These are phyloP conservation scores for Cytospora leucostoma DNA, from an alignment of 2,329 filamentous ascomycete genomes.

Conservation along the genomic window DNA sequence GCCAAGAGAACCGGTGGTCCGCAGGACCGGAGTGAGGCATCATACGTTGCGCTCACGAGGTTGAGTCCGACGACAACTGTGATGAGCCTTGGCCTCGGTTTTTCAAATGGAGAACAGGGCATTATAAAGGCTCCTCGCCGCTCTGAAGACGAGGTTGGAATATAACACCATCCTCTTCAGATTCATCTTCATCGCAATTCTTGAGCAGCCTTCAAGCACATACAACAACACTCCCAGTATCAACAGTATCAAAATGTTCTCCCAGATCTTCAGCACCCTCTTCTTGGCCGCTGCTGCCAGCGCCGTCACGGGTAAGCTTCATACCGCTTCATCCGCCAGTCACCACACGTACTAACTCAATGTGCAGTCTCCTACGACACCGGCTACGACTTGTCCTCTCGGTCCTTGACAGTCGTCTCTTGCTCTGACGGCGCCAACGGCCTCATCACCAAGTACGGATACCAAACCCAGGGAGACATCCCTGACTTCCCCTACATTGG, in stretches of 20 bases:
- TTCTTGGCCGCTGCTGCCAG: constrained; percentile 33
- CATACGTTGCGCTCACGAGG: constrained; percentile 19
- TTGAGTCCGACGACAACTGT: not conserved
- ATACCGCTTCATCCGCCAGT: no score
- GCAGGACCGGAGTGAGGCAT: constrained; percentile 12
- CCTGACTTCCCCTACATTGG: constrained; percentile 57
- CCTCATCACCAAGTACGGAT: constrained; percentile 62
- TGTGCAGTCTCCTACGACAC: constrained; percentile 68
- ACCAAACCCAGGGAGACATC: constrained; percentile 55
- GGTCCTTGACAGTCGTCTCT: constrained; percentile 58
- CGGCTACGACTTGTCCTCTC: constrained; percentile 64
- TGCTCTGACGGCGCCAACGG: constrained; percentile 72
- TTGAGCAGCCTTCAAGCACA: not conserved
- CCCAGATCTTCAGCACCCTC: constrained; percentile 33
- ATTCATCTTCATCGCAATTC: constrained; percentile 4
- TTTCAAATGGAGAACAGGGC: not conserved
- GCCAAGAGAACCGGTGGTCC: constrained; percentile 9
- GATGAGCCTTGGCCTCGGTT: not conserved
- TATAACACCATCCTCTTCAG: constrained; percentile 11
- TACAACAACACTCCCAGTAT: not conserved
- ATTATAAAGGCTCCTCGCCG: constrained; percentile 13
- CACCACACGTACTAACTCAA: constrained; percentile 19
- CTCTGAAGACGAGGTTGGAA: not conserved
- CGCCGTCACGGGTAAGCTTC: constrained; percentile 31
- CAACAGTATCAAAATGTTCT: constrained; percentile 28